Evolutionary conservation across 2,329 filamentous ascomycete genomes (phyloP).

Genomic region (Fusarium dimerum): DNA sequence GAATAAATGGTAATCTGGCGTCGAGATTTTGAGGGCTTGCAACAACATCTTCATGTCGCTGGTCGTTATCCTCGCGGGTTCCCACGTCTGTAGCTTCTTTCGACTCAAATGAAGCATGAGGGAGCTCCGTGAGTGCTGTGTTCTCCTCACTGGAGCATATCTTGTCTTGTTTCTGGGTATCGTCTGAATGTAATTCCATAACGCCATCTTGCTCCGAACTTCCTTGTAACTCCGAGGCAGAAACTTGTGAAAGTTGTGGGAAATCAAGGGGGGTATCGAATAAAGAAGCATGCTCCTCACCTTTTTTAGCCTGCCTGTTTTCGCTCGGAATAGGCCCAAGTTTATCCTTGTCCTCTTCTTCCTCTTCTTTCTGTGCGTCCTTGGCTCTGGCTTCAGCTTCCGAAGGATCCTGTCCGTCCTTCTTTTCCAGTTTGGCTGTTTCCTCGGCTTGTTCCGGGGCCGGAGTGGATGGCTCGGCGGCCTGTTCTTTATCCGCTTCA

Average conservation of each 20-base stretch:
- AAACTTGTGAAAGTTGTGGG: conserved; percentile 32
- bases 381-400: conserved; percentile 23
- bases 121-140: conserved; percentile 24
- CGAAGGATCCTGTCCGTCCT: conserved; percentile 13
- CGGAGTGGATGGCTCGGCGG: conserved; percentile 15
- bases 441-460: conserved; percentile 19
- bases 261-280: conserved; percentile 41
- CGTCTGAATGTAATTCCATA: conserved; percentile 31
- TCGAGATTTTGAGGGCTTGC: conserved; percentile 21
- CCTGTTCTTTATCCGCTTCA: conserved; percentile 19
- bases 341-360: conserved; percentile 42
- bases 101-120: conserved; percentile 13
- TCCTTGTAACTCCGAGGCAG: conserved; percentile 27
- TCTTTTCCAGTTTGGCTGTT: conserved; percentile 14
- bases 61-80: conserved; percentile 1
- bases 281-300: conserved; percentile 43
- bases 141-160: conserved; percentile 20
- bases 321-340: conserved; percentile 40
- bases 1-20: conserved; percentile 5
- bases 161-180: conserved; percentile 26
- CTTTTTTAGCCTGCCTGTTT: conserved; percentile 42
- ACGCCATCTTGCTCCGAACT: conserved; percentile 26
- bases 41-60: conserved; percentile 1
- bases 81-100: conserved; percentile 11
- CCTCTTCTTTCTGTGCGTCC: conserved; percentile 35